Evolutionary conservation across 306 rosid species (phyloP).

Genomic region (Adenanthera pavonina): DNA sequence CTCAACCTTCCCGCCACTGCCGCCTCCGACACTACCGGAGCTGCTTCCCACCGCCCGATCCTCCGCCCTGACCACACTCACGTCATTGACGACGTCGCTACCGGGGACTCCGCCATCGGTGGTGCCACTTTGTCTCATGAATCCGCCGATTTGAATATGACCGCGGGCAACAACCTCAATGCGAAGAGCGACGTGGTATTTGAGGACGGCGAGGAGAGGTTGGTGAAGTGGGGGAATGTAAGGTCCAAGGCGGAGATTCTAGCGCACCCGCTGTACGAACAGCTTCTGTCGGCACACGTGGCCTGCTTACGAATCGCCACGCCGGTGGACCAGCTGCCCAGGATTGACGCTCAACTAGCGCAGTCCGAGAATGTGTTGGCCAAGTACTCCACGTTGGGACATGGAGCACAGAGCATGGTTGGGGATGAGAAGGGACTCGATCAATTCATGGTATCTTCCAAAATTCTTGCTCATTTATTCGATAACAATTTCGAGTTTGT

Average conservation of each 20-base stretch:
- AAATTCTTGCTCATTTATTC: neutral
- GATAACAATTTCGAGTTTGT: neutral
- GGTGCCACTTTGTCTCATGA: conserved; percentile 52
- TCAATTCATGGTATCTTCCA: conserved; percentile 66
- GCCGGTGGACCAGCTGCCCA: conserved; percentile 84
- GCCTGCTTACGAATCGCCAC: conserved; percentile 87
- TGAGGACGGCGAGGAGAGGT: conserved; percentile 39
- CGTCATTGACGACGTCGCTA: conserved; percentile 49
- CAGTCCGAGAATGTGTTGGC: conserved; percentile 82
- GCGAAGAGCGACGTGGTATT: conserved; percentile 52
- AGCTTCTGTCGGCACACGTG: conserved; percentile 80
- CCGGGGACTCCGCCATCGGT: neutral
- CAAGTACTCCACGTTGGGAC: conserved; percentile 69
- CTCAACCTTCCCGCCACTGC: conserved; percentile 67
- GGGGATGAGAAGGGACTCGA: conserved; percentile 78
- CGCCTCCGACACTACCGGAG: conserved; percentile 55
- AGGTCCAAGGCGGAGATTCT: conserved; percentile 75
- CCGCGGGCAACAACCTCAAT: conserved; percentile 23
- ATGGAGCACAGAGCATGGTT: conserved; percentile 53
- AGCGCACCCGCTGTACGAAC: conserved; percentile 79
- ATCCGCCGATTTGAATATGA: conserved; percentile 54
- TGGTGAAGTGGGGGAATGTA: conserved; percentile 58
- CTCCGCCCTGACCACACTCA: conserved; percentile 75
- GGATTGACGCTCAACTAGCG: conserved; percentile 83
- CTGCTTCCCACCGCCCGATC: conserved; percentile 54